A percentile compares a stretch with the other conserved stretches of the same genome.
Conservation (phyloP, 2,329 filamentous ascomycete species). For the Pestalotiopsis sp. region DNA sequence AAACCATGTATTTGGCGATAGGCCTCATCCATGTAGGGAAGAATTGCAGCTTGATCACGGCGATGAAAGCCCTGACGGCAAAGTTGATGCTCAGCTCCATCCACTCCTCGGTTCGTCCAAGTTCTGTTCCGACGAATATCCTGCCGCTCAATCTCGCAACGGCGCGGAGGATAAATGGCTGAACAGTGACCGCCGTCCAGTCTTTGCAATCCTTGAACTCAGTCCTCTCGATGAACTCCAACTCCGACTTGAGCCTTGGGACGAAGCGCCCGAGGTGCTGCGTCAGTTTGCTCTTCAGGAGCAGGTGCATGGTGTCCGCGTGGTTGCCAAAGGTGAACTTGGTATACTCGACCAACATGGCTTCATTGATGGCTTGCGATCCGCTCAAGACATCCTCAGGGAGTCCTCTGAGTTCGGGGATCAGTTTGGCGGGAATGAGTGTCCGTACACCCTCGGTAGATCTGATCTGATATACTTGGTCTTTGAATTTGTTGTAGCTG, state of each 20-base stretch:
- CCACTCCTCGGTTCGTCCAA: slow-evolving; percentile 55
- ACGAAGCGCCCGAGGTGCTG: slow-evolving; percentile 47
- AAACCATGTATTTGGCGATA: slow-evolving; percentile 44
- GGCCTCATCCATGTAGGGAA: slow-evolving; percentile 52
- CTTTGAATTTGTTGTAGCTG: slow-evolving; percentile 51
- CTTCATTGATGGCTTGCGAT: slow-evolving; percentile 48
- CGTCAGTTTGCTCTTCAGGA: slow-evolving; percentile 47
- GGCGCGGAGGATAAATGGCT: slow-evolving; percentile 50
- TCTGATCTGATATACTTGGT: slow-evolving; percentile 51
- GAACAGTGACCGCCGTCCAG: slow-evolving; percentile 55
- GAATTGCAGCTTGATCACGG: slow-evolving; percentile 50
- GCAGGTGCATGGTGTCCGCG: slow-evolving; percentile 41
- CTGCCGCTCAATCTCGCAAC: slow-evolving; percentile 54
- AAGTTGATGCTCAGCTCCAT: slow-evolving; percentile 52
- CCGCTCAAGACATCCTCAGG: slow-evolving; percentile 50
- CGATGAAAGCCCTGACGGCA: slow-evolving; percentile 48
- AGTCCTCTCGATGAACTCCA: slow-evolving; percentile 44
- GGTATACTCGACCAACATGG: slow-evolving; percentile 51
- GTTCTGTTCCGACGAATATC: slow-evolving; percentile 50
- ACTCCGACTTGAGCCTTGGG: slow-evolving; percentile 45
- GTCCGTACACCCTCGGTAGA: slow-evolving; percentile 51
- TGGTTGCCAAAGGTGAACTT: slow-evolving; percentile 49
- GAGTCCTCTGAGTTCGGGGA: slow-evolving; percentile 47
- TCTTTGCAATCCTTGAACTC: slow-evolving; percentile 53
- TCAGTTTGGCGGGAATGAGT: slow-evolving; percentile 43